Conservation (phyloP, 75 land plant species). For the Adiantum capillusveneris region DNA sequence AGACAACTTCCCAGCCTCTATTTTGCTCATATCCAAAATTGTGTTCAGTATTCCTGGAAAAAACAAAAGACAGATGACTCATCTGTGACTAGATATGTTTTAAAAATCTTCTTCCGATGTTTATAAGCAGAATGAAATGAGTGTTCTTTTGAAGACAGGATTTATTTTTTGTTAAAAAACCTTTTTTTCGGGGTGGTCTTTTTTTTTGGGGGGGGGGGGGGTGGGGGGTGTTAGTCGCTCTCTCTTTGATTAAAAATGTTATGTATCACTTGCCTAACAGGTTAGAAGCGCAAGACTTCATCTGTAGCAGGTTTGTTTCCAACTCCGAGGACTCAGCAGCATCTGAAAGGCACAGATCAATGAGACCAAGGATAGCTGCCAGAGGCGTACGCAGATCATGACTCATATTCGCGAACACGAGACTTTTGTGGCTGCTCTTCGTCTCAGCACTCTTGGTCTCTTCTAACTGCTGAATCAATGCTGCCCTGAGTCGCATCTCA, state of each 20-base stretch:
- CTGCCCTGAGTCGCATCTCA: constrained; percentile 29
- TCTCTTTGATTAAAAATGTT: too few relatives aligned
- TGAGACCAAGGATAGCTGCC: constrained; percentile 56
- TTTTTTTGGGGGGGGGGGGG: too few relatives aligned
- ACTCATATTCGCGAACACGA: constrained; percentile 59
- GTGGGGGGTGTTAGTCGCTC: too few relatives aligned
- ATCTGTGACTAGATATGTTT: too few relatives aligned
- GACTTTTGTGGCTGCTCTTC: constrained; percentile 55
- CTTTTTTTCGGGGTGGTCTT: too few relatives aligned
- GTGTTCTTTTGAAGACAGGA: too few relatives aligned
- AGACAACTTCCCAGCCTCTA: constrained; percentile 73
- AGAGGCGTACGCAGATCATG: constrained; percentile 73
- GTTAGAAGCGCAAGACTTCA: constrained; percentile 50
- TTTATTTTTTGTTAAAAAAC: too few relatives aligned
- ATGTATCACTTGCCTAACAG: constrained; percentile 38
- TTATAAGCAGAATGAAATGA: too few relatives aligned
- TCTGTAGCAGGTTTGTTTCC: constrained; percentile 44
- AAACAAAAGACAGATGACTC: too few relatives aligned
- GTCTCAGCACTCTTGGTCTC: constrained; percentile 68
- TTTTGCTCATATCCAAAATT: constrained; percentile 74
- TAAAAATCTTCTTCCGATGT: too few relatives aligned
- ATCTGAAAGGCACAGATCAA: constrained; percentile 43
- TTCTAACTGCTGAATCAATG: constrained; percentile 57
- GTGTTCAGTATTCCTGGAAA: constrained; percentile 63
- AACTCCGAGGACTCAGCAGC: constrained; percentile 39